Evolutionary conservation across 352 stramenopile genomes (phyloP), one percentile per base, ranked within the genome.

Genomic region (Phytophthora parvispora): DNA sequence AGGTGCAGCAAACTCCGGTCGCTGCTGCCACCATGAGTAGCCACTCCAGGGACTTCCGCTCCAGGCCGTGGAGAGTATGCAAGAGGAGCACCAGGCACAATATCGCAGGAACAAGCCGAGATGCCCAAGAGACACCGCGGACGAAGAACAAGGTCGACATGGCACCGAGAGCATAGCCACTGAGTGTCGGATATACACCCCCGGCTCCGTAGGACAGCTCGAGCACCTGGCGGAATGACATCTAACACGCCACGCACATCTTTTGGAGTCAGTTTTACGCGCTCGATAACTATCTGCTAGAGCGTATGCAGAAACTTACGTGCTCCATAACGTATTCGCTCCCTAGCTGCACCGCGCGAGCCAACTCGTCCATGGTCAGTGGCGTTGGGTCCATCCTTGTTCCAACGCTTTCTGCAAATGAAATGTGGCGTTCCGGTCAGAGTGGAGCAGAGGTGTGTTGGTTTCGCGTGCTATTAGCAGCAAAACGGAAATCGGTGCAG

Each of bases 171-270:
- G 56, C 66, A 28, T 92, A 93, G 32, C 80, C 86, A 20, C 88
- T 34, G 1, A 93, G 48, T 31, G 83, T 89, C 42, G 82, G 81
- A 56, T 87, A 90, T 28, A 92, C 55, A 27, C 83, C 80, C 3
- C 83, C 83, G 29, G 80, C 78, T 50, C 86, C 76, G 60, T 81
- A 90, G 24, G 86, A 90, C 9, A 80, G 64, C 22, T 73, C 60
- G 4, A 91, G 42, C 49, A 91, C 58, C 13, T 76, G 71, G 24
- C 40, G 60, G 27, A 85, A 65, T 0, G 86, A 89, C 6, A 87
- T 38, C 83, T 93, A n/a, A n/a, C n/a, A n/a, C n/a, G n/a, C n/a
- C n/a, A n/a, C n/a, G 38, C 40, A 61, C 27, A 59, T n/a, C 7
- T 16, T 8, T 9, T 55, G 18, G 34, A 8, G 13, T 45, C 38